Evolutionary conservation across 352 stramenopile species (phyloP).

Genomic region (Phytophthora citrophthora): DNA sequence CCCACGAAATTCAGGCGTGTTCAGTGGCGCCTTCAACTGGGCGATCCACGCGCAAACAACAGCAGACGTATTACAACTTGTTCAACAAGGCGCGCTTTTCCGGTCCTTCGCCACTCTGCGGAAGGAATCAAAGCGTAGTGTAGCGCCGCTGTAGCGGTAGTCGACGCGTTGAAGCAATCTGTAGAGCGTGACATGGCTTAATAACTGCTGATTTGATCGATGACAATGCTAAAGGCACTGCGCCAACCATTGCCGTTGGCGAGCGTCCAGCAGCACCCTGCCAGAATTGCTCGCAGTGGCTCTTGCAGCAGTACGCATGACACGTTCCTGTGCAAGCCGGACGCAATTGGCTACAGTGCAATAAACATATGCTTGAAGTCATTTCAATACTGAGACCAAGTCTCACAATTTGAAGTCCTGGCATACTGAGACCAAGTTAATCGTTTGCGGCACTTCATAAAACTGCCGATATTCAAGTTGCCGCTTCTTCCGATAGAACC

Average conservation of each 20-base stretch:
- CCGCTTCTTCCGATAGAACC: slow-evolving; percentile 1
- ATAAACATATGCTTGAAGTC: slow-evolving; percentile 21
- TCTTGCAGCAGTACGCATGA: slow-evolving; percentile 1
- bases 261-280: no score
- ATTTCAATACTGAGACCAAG: slow-evolving; percentile 11
- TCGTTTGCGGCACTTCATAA: not conserved
- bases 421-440: slow-evolving; percentile 9
- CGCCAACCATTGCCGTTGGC: no score
- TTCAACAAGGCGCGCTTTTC: not conserved
- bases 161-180: no score
- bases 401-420: not conserved
- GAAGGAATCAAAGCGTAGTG: slow-evolving; percentile 7
- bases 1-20: slow-evolving; percentile 8
- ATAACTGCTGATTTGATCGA: not conserved
- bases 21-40: slow-evolving; percentile 9
- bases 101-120: slow-evolving; percentile 13
- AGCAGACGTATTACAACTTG: not conserved
- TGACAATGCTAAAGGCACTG: not conserved
- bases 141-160: no score
- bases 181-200: no score
- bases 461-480: slow-evolving; percentile 23
- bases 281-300: no score
- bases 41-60: slow-evolving; percentile 11
- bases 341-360: slow-evolving; percentile 17
- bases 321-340: slow-evolving; percentile 8